Conservation (phyloP, 768 basidiomycete species). For the Termitomyces sp. region DNA sequence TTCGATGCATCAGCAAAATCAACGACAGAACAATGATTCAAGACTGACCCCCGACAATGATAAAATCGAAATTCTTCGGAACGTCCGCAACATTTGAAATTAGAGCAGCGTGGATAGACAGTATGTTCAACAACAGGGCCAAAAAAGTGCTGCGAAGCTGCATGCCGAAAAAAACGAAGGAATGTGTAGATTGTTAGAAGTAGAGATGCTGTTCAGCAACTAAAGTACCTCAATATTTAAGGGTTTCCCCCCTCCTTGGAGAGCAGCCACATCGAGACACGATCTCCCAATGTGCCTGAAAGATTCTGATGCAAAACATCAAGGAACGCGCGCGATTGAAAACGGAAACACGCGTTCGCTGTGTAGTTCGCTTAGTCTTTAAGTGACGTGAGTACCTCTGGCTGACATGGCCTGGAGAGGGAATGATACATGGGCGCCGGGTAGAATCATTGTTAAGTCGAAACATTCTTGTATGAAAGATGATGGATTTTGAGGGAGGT, state of each 20-base stretch:
- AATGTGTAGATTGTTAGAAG: not conserved
- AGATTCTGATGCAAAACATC: not conserved
- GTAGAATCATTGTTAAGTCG: not conserved
- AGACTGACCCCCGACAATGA: slow-evolving; percentile 4
- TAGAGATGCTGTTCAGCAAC: not conserved
- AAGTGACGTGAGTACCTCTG: not conserved
- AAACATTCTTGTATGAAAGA: too few relatives aligned
- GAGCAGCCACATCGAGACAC: not conserved
- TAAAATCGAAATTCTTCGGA: slow-evolving; percentile 4
- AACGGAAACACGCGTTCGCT: not conserved
- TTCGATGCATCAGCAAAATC: not conserved
- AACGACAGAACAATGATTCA: not conserved
- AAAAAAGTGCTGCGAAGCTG: slow-evolving; percentile 1
- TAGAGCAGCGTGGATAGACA: slow-evolving; percentile 2
- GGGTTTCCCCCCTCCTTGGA: not conserved
- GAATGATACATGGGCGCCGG: not conserved
- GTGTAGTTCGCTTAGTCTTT: not conserved
- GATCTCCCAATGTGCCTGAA: not conserved
- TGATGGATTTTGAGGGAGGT: not conserved
- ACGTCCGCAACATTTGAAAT: slow-evolving; percentile 1
- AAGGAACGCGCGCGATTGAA: not conserved
- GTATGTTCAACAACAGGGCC: not conserved
- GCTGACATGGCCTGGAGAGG: not conserved
- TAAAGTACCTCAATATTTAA: not conserved
- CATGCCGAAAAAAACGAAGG: not conserved